These are phyloP conservation scores for Schwanniomyces vanrijiae DNA, from an alignment of 805 yeast genomes.

Conservation along the genomic window DNA sequence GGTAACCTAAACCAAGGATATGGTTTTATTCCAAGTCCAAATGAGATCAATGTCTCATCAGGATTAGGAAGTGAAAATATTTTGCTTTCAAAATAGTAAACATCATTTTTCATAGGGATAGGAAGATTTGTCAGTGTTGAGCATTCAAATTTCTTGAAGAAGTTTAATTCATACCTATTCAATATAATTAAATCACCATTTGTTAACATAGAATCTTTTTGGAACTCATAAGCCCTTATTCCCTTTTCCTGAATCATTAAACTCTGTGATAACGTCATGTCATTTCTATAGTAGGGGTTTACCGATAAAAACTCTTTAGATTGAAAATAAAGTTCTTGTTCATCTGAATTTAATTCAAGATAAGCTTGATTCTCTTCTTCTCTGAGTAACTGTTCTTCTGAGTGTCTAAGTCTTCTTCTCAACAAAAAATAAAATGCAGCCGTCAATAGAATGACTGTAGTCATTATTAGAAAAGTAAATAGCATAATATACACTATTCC, in stretches of 20 bases:
- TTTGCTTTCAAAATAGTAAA: conserved; percentile 86
- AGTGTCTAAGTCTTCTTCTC: conserved; percentile 11
- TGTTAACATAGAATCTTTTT: conserved; percentile 53
- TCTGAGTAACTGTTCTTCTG: conserved; percentile 56
- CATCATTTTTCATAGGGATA: conserved; percentile 77
- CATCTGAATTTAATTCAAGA: conserved; percentile 61
- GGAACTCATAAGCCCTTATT: conserved; percentile 86
- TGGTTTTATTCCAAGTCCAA: conserved; percentile 84
- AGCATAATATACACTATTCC: background rate
- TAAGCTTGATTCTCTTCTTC: conserved; percentile 61
- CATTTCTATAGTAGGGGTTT: conserved; percentile 40
- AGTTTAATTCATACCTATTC: conserved; percentile 63
- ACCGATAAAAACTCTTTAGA: conserved; percentile 49
- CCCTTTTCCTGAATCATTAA: conserved; percentile 82
- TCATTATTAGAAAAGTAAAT: conserved; percentile 5
- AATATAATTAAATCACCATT: conserved; percentile 60
- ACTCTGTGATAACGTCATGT: conserved; percentile 56
- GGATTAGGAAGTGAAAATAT: conserved; percentile 69
- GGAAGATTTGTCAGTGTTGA: conserved; percentile 82
- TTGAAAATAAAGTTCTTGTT: conserved; percentile 67
- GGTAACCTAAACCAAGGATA: conserved; percentile 94
- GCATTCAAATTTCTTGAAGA: conserved; percentile 58
- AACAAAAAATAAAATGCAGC: conserved; percentile 7
- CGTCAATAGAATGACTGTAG: conserved; percentile 6
- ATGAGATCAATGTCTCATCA: conserved; percentile 54